phyloP scores from a whole-genome alignment of 2,329 filamentous ascomycete genomes.

The Apiospora kogelbergensis region DNA sequence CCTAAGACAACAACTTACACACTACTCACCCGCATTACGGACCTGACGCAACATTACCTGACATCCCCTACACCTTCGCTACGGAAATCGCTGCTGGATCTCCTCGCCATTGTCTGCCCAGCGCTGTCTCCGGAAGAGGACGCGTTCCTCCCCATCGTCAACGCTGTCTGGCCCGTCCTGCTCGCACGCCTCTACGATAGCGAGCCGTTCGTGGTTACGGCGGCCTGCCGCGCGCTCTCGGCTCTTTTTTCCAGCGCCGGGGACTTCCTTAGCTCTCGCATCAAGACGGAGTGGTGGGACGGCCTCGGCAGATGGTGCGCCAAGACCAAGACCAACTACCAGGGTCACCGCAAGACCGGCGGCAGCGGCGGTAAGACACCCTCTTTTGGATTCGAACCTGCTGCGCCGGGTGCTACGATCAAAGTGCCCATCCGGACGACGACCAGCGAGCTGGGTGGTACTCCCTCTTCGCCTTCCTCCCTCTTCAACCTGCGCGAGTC shows the following conservation, averaged over 20 bases:
- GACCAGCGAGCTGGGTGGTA: neutral
- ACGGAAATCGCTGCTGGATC: conserved; percentile 73
- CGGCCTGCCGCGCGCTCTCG: conserved; percentile 68
- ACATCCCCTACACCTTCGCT: conserved; percentile 80
- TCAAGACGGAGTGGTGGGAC: conserved; percentile 71
- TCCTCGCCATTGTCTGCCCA: conserved; percentile 71
- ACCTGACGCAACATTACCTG: conserved; percentile 85
- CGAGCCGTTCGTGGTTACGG: conserved; percentile 67
- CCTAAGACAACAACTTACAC: conserved; percentile 77
- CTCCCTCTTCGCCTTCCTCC: neutral
- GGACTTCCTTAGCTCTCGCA: conserved; percentile 75
- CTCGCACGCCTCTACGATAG: conserved; percentile 64
- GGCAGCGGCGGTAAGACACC: neutral
- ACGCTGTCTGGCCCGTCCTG: conserved; percentile 86
- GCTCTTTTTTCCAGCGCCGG: conserved; percentile 72
- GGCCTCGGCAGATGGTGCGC: conserved; percentile 51
- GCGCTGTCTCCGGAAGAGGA: conserved; percentile 76
- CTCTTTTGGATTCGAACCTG: conserved; percentile 11
- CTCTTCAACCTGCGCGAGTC: conserved; percentile 3
- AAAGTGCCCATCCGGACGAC: neutral
- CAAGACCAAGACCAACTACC: conserved; percentile 37
- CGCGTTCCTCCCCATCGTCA: conserved; percentile 83
- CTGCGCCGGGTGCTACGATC: neutral
- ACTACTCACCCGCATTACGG: conserved; percentile 79
- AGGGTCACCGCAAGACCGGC: neutral